Evolutionary conservation across 2,329 filamentous ascomycete species (phyloP), one percentile per base, ranked within the genome.

Genomic region (Orbilia blumenaviensis): DNA sequence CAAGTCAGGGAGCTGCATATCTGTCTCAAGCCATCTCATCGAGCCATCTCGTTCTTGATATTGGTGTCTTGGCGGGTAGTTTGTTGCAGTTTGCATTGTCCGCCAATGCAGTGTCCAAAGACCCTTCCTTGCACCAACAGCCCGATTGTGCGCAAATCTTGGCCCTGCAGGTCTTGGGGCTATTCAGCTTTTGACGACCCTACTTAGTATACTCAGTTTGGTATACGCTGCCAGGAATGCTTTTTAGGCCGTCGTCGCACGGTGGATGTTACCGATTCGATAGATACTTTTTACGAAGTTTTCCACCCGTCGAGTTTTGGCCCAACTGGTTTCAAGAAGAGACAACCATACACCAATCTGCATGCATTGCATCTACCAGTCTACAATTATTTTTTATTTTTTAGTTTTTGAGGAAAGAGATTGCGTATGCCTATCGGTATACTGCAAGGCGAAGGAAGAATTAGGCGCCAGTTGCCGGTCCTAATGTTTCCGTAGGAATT

Each of bases 401-500:
- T n/a, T n/a, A n/a, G n/a, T n/a, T n/a, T n/a, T n/a, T n/a, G n/a
- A n/a, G 7, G 32, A 23, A 52, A 14, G 14, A 27, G 34, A 62
- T 63, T 61, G 66, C 56, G 56, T 68, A 52, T 71, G 46, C 46
- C 46, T 16, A 56, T 46, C 14, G n/a, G 32, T 61, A 42, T 21
- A 21, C 36, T 8, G 6, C 12, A 42, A 18, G 14, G 4, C 50
- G 23, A 38, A 61, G 21, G 46, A 52, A 42, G 54, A 62, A 66
- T 62, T 67, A 74, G 69, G 69, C 69, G 62, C 62, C 69, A 67
- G 61, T 62, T 62, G 44, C 27, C 21, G 50, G 66, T 48, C 21
- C 36, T 56, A 62, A 61, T 74, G 42, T 74, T 61, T 56, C 69
- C 69, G 69, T 66, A 67, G 62, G 62, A 66, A 67, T 58, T 23